Conservation (phyloP, 2,329 filamentous ascomycete species). For the Hymenotorrendiella dingleyae region DNA sequence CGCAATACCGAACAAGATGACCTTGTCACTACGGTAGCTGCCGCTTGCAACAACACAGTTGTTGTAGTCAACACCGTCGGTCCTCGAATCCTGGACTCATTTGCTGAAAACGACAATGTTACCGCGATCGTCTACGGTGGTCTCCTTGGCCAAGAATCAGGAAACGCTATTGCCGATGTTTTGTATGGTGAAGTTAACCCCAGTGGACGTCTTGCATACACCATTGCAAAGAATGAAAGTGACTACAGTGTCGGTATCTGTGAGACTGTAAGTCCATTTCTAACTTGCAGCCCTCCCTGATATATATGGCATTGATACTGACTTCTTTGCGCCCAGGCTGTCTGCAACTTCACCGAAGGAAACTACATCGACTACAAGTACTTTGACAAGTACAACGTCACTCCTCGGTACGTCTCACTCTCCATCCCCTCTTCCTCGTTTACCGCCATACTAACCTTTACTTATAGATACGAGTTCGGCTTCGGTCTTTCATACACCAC, state of each 20-base stretch:
- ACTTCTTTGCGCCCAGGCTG: conserved; percentile 86
- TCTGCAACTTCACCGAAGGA: conserved; percentile 46
- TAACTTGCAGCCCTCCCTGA: no score
- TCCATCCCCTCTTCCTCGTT: no score
- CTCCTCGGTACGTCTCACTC: conserved; percentile 31
- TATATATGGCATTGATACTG: no score
- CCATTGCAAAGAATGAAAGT: conserved; percentile 50
- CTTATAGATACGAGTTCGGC: no score
- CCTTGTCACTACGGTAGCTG: conserved; percentile 40
- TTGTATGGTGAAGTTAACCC: conserved; percentile 76
- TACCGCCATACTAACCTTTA: no score
- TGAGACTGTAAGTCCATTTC: conserved; percentile 50
- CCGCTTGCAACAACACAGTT: conserved; percentile 51
- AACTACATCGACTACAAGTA: conserved; percentile 46
- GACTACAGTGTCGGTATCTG: conserved; percentile 46
- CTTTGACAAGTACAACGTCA: conserved; percentile 37
- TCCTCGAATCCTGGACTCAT: conserved; percentile 68
- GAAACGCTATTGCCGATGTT: conserved; percentile 69
- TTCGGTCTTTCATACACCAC: conserved; percentile 51
- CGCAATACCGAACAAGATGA: conserved; percentile 33
- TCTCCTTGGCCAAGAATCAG: conserved; percentile 74
- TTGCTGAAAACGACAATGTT: conserved; percentile 68
- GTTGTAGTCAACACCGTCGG: conserved; percentile 62
- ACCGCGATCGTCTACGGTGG: conserved; percentile 78
- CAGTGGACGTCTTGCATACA: conserved; percentile 51